phyloP scores from a whole-genome alignment of 768 basidiomycete genomes.

The Tylopilus sp. region DNA sequence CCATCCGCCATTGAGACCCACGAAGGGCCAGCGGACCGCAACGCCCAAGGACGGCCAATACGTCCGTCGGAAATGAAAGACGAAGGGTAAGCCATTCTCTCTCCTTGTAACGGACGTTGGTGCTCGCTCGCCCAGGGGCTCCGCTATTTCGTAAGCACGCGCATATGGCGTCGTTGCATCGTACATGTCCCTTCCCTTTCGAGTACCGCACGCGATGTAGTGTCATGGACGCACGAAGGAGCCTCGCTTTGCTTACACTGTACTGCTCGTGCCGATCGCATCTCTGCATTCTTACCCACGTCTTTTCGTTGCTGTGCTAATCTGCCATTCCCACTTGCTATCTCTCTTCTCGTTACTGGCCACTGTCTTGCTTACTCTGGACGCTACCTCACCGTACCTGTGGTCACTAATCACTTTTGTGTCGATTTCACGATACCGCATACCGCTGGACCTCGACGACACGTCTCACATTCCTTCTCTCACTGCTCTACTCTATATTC shows the following conservation, averaged over 20 bases:
- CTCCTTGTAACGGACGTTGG: conserved; percentile 15
- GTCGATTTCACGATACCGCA: conserved; percentile 34
- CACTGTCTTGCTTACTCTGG: conserved; percentile 29
- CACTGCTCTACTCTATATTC: conserved; percentile 28
- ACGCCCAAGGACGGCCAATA: conserved; percentile 48
- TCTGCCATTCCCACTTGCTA: conserved; percentile 23
- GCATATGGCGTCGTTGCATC: conserved; percentile 3
- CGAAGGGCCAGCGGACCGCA: conserved; percentile 29
- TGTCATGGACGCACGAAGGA: conserved; percentile 27
- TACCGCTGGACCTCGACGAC: conserved; percentile 35
- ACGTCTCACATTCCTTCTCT: conserved; percentile 26
- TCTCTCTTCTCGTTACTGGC: conserved; percentile 25
- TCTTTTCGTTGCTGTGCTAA: conserved; percentile 28
- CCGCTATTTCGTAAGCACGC: conserved; percentile 5
- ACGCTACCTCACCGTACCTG: conserved; percentile 34
- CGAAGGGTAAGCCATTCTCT: conserved; percentile 63
- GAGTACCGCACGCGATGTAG: conserved; percentile 18
- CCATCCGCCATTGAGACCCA: conserved; percentile 36
- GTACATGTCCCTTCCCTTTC: conserved; percentile 12
- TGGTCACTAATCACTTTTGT: conserved; percentile 34
- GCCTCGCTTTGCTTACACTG: conserved; percentile 14
- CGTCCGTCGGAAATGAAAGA: conserved; percentile 77
- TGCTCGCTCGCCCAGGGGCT: conserved; percentile 9
- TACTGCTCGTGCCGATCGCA: conserved; percentile 17
- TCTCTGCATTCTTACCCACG: conserved; percentile 8